A percentile compares a stretch with the other conserved stretches of the same genome.
These are phyloP conservation scores for Crithidia acanthocephali DNA, from an alignment of 208 protist species.

Conservation along the genomic window DNA sequence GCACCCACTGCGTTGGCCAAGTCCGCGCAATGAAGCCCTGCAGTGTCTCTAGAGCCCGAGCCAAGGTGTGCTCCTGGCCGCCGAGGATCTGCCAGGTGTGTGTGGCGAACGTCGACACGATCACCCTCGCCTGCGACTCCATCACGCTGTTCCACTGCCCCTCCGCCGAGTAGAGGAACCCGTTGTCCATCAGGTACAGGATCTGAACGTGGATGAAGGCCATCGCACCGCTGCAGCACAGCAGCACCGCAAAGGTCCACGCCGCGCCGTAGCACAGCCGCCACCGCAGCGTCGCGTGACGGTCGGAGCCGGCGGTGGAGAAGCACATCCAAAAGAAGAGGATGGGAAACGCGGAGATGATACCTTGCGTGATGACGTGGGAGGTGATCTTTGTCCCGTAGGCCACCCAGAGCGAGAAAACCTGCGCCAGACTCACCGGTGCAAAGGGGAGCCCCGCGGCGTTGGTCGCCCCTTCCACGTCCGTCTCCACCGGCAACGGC, in stretches of 20 bases:
- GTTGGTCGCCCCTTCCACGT: constrained; percentile 10
- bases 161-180: constrained; percentile 46
- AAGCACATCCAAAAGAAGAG: constrained; percentile 65
- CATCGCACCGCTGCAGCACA: constrained; percentile 56
- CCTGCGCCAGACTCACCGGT: constrained; percentile 13
- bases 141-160: constrained; percentile 64
- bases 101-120: constrained; percentile 15
- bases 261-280: constrained; percentile 48
- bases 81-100: constrained; percentile 39
- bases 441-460: not conserved
- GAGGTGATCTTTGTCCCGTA: constrained; percentile 45
- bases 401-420: constrained; percentile 42
- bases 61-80: constrained; percentile 18
- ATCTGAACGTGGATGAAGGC: constrained; percentile 53
- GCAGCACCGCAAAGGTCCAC: constrained; percentile 60
- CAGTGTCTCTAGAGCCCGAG: not conserved
- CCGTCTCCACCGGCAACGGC: constrained; percentile 45
- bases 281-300: constrained; percentile 42
- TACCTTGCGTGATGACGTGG: constrained; percentile 51
- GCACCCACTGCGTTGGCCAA: constrained; percentile 24
- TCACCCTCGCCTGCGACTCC: constrained; percentile 48
- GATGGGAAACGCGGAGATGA: constrained; percentile 55
- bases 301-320: constrained; percentile 52
- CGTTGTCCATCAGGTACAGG: constrained; percentile 55
- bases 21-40: constrained; percentile 29